Percentiles rank a stretch among this genome's conserved stretches.
phyloP scores from a whole-genome alignment of 345 rosid genomes.

The Turritis glabra region DNA sequence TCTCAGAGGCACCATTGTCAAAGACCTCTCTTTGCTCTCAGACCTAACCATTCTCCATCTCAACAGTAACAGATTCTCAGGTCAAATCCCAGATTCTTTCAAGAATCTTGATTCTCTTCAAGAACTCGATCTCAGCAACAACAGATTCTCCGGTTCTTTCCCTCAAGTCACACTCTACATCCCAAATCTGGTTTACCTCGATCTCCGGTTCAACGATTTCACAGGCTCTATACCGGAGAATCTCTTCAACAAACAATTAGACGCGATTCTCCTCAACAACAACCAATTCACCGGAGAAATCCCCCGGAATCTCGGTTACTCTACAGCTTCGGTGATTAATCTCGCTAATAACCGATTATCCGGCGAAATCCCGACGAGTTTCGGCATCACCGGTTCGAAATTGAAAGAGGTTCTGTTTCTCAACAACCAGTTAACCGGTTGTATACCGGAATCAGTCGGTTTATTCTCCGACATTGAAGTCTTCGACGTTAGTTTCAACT shows the following conservation, averaged over 20 bases:
- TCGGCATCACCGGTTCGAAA: conserved; percentile 53
- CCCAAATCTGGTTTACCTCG: conserved; percentile 72
- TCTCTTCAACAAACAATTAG: conserved; percentile 71
- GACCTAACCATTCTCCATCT: conserved; percentile 75
- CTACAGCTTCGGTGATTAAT: conserved; percentile 80
- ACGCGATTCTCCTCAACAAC: conserved; percentile 83
- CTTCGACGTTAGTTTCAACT: conserved; percentile 73
- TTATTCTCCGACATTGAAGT: conserved; percentile 65
- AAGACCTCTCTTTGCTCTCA: conserved; percentile 60
- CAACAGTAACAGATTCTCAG: conserved; percentile 76
- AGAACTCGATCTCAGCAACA: conserved; percentile 90
- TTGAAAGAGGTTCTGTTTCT: conserved; percentile 70
- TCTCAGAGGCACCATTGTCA: conserved; percentile 71
- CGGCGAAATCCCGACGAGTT: conserved; percentile 64
- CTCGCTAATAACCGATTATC: conserved; percentile 71
- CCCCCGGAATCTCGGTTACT: conserved; percentile 67
- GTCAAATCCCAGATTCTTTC: conserved; percentile 63
- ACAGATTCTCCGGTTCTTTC: conserved; percentile 68
- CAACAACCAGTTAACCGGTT: conserved; percentile 80
- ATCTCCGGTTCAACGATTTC: conserved; percentile 85
- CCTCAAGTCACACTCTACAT: conserved; percentile 52
- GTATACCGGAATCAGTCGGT: conserved; percentile 83
- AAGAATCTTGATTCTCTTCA: conserved; percentile 54
- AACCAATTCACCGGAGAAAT: conserved; percentile 68
- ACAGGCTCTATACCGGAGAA: conserved; percentile 69